Evolutionary conservation across 352 stramenopile species (phyloP).

Genomic region (Thraustotheca clavata): DNA sequence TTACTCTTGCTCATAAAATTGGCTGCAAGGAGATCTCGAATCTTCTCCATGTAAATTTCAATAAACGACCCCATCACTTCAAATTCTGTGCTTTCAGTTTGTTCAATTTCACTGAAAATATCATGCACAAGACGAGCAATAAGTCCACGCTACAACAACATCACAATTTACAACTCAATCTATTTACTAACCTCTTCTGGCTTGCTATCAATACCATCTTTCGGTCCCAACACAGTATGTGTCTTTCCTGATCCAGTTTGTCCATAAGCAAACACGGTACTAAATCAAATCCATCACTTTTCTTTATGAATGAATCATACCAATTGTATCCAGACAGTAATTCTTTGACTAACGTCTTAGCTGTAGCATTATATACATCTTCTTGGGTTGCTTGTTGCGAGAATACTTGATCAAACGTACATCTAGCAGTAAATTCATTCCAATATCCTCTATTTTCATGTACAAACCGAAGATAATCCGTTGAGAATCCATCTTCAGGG

Average conservation of each 20-base stretch:
- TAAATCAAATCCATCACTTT: constrained; percentile 9
- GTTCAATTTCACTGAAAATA: constrained; percentile 35
- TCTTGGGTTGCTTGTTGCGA: constrained; percentile 42
- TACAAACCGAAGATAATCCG: constrained; percentile 7
- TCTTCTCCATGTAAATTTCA: constrained; percentile 86
- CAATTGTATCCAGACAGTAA: constrained; percentile 73
- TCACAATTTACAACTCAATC: background rate
- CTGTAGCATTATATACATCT: constrained; percentile 61
- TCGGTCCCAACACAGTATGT: constrained; percentile 64
- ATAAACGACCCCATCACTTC: constrained; percentile 66
- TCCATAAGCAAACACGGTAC: constrained; percentile 49
- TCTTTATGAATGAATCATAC: constrained; percentile 21
- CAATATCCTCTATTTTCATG: background rate
- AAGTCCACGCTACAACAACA: constrained; percentile 31
- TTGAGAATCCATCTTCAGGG: constrained; percentile 12
- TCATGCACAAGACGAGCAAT: constrained; percentile 52
- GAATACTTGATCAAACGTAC: constrained; percentile 67
- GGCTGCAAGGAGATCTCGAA: constrained; percentile 53
- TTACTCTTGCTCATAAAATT: constrained; percentile 19
- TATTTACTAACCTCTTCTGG: constrained; percentile 30
- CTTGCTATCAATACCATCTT: constrained; percentile 48
- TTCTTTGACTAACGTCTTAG: constrained; percentile 51
- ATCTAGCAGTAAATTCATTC: constrained; percentile 28
- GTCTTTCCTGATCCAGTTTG: constrained; percentile 49
- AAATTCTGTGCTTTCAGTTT: constrained; percentile 26